Conservation (phyloP, 2,329 filamentous ascomycete genomes). For the Sarocladiaceae sp. region DNA sequence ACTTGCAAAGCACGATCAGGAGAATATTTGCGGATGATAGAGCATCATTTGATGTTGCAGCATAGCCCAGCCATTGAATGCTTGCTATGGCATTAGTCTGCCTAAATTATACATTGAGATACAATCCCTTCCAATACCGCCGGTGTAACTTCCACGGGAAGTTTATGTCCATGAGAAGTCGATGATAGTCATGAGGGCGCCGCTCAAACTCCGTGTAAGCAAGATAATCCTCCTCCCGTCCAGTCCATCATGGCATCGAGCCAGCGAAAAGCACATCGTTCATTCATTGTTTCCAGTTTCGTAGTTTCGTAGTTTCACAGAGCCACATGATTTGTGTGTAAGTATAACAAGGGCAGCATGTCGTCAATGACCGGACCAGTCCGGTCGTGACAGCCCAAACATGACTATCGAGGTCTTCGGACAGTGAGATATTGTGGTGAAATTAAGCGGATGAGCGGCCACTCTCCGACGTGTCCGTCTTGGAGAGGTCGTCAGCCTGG, state of each 20-base stretch:
- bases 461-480: constrained; percentile 57
- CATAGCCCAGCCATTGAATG: neutral
- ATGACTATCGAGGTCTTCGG: constrained; percentile 6
- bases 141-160: neutral
- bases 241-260: neutral
- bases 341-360: constrained; percentile 6
- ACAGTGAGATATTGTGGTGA: constrained; percentile 31
- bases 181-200: constrained; percentile 10
- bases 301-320: constrained; percentile 2
- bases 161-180: neutral
- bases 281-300: neutral
- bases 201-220: constrained; percentile 10
- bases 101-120: constrained; percentile 9
- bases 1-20: neutral
- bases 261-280: neutral
- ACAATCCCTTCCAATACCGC: neutral
- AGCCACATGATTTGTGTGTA: too few relatives aligned
- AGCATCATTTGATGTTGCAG: neutral
- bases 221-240: neutral
- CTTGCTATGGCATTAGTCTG: neutral
- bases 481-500: constrained; percentile 44
- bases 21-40: too few relatives aligned
- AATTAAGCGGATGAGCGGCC: constrained; percentile 41
- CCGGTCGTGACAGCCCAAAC: constrained; percentile 7
- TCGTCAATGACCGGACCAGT: constrained; percentile 5